phyloP scores from a whole-genome alignment of 176 grass and related monocot genomes.

The Oryza coarctata region DNA sequence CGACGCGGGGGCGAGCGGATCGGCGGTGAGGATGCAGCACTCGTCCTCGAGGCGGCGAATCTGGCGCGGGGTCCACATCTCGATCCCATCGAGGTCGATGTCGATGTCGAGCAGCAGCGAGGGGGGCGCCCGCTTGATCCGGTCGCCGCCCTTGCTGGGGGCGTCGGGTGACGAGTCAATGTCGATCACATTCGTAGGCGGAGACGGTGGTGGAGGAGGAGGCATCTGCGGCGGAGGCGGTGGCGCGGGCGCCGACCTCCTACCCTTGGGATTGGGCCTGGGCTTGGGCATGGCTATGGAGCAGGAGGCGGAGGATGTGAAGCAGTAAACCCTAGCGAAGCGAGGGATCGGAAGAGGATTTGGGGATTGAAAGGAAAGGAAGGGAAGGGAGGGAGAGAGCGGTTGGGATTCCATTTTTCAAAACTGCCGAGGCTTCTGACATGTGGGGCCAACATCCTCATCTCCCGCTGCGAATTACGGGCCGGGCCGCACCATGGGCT shows the following conservation, averaged over 20 bases:
- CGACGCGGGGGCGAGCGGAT: constrained; percentile 28
- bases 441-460: background rate
- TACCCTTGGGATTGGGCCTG: background rate
- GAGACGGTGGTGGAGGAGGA: background rate
- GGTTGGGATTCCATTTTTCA: background rate
- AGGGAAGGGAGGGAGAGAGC: background rate
- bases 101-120: constrained; percentile 24
- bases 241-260: background rate
- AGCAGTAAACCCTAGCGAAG: background rate
- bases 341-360: background rate
- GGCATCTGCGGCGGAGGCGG: background rate
- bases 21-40: constrained; percentile 57
- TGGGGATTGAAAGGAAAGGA: background rate
- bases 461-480: background rate
- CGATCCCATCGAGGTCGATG: constrained; percentile 41
- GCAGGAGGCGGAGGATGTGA: background rate
- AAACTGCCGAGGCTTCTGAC: background rate
- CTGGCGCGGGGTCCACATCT: constrained; percentile 58
- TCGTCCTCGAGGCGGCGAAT: constrained; percentile 57
- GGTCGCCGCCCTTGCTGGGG: background rate
- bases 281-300: background rate
- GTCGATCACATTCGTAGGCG: constrained; percentile 29
- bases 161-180: constrained; percentile 34
- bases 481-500: background rate
- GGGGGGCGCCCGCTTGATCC: background rate